Base-by-base conservation (phyloP, 768 basidiomycete genomes). In the Cubamyces sp. region DNA sequence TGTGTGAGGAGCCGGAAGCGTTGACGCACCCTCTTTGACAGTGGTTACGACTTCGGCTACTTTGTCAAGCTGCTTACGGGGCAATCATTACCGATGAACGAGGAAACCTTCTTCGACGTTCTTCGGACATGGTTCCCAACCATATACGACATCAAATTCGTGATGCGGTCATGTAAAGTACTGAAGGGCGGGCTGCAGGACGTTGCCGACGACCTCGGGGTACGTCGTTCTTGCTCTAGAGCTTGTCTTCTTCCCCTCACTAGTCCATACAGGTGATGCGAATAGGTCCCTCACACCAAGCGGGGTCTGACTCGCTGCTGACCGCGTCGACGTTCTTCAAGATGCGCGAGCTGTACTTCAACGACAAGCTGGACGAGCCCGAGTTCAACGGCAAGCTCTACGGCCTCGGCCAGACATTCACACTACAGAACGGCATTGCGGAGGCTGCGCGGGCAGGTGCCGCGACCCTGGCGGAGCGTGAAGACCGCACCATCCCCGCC, bases 11-110 rank as follows among this genome's bases (percentile, higher is more conserved):
- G 25, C n/a, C 14, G 19, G 26, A 34, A 34, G 25, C 48, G 42
- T 39, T 59, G 49, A 59, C 47, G 43, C 47, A 15, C 47, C 19
- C 25, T 39, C 37, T 7, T 28, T 39, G 42, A 21, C 71, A 98
- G 96, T 75, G 97, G 96, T 51, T 98, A 98, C 76, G 97, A 99
- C 75, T 98, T 99, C 77, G 97, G 97, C 39, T 99, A 98, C 74
- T 91, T 99, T 68, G 87, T 99, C 75, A 97, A 96, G 74, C 84
- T 98, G 43, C 82, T 99, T 53, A 91, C 92, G 23, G 89, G 85
- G 64, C 81, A 88, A 69, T 91, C 94, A 47, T 77, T 98, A 61
- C 97, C 97, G 9, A 87, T 88, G 19, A 87, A 87, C 25, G 97
- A 99, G 77, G 90, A 91, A 64, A 82, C 84, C 5, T 98, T 98